Evolutionary conservation across 2,329 filamentous ascomycete genomes (phyloP).

Genomic region (Fusarium sp.): DNA sequence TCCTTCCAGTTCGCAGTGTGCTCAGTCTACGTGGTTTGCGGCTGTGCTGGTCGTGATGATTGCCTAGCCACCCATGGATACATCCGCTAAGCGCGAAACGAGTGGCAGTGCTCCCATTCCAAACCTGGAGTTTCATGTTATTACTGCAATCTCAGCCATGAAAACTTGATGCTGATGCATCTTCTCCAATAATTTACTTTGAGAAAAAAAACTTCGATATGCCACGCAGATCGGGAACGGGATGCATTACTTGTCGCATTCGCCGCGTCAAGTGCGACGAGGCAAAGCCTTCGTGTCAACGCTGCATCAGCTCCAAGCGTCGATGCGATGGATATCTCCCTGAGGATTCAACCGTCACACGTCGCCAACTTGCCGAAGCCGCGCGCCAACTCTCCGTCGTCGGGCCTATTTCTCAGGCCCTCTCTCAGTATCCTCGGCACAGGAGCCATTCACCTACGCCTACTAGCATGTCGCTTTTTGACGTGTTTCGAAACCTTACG

Average conservation of each 20-base stretch:
- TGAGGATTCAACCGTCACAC: conserved; percentile 40
- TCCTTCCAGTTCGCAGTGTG: neutral
- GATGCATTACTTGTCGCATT: conserved; percentile 47
- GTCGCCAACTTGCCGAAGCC: conserved; percentile 47
- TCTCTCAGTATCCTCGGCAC: conserved; percentile 34
- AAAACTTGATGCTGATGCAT: neutral
- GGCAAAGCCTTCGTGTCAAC: conserved; percentile 45
- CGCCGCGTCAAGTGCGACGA: conserved; percentile 54
- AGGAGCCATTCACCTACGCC: conserved; percentile 12
- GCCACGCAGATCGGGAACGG: conserved; percentile 42
- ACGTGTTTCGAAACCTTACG: conserved; percentile 51
- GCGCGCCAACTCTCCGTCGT: conserved; percentile 45
- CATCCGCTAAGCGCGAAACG: neutral
- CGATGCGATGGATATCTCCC: conserved; percentile 51
- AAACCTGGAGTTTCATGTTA: neutral
- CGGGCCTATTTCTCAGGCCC: conserved; percentile 45
- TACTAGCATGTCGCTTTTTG: conserved; percentile 44
- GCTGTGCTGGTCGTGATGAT: neutral
- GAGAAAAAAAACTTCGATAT: conserved; percentile 7
- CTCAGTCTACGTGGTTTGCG: neutral
- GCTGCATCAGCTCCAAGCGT: conserved; percentile 43
- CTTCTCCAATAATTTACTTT: too few species aligned
- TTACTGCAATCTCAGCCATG: neutral
- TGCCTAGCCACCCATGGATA: neutral
- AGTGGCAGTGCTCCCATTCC: neutral